These are phyloP conservation scores for Tuber magnatum DNA, from an alignment of 495 filamentous ascomycete genomes.

Conservation along the genomic window DNA sequence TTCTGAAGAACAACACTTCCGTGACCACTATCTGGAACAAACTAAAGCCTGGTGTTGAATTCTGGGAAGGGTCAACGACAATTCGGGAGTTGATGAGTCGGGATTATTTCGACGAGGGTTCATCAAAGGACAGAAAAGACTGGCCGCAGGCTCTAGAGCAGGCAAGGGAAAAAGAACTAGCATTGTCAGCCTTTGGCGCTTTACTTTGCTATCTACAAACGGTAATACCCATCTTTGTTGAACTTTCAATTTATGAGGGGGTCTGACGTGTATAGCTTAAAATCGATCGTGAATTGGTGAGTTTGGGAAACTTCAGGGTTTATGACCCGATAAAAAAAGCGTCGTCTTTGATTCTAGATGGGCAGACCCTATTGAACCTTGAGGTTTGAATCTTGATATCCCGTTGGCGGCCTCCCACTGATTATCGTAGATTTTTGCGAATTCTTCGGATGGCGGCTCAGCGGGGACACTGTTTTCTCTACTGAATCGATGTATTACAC, in stretches of 20 bases:
- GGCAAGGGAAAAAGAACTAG: conserved; percentile 67
- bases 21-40: conserved; percentile 95
- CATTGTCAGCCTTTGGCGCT: conserved; percentile 90
- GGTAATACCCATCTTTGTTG: conserved; percentile 8
- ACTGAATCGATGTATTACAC: conserved; percentile 89
- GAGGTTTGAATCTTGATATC: conserved; percentile 47
- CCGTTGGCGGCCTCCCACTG: not conserved
- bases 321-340: conserved; percentile 94
- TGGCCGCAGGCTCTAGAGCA: conserved; percentile 76
- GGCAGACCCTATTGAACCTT: conserved; percentile 93
- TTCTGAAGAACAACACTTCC: conserved; percentile 88
- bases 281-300: conserved; percentile 79
- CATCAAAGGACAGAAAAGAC: conserved; percentile 55
- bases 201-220: conserved; percentile 78
- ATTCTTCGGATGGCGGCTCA: conserved; percentile 76
- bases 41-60: conserved; percentile 79
- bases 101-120: conserved; percentile 66
- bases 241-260: not conserved
- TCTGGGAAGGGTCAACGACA: conserved; percentile 79
- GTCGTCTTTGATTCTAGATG: conserved; percentile 86
- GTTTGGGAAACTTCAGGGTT: conserved; percentile 81
- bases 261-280: conserved; percentile 51
- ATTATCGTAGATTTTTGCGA: conserved; percentile 62
- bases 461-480: conserved; percentile 85
- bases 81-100: conserved; percentile 72